Base-by-base conservation (phyloP, 192 early-diverging fungal genomes). In the Entomortierella lignicola region DNA sequence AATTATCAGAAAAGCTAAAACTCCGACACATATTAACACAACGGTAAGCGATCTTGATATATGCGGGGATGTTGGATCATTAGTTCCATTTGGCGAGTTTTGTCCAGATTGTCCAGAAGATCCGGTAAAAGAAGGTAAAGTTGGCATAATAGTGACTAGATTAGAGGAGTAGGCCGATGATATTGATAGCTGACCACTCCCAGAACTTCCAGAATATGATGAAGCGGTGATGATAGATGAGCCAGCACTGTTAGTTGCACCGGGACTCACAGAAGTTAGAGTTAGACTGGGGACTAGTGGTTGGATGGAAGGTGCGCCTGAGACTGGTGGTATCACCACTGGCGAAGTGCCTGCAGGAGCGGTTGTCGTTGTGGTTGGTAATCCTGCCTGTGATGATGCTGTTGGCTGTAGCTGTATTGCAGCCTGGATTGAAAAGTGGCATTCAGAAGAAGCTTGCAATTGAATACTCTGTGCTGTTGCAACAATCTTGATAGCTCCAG, bases 401-500 rank as follows among this genome's bases (percentile, higher is more conserved):
- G 52, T 8, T 12, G 15, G 17, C 1, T 10, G 34, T 8, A 21
- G 37, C 4, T 21, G 21, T 60, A 21, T 6, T 8, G 37, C 34
- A 18, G 23, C 21, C 21, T 70, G 8, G 31, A 77, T 67, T 0
- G 27, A 18, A 23, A 77, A 77, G 37, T 61, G 3, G 12, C 72
- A 77, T 3, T 39, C 34, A 37, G 34, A 37, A 37, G 34, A 37
- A 37, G 4, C 32, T 8, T 53, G 39, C 5, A 17, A 31, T 25
- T 21, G 41, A 20, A 50, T 20, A 25, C 6, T 32, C 4, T 5
- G 10, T 37, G 63, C 50, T 34, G 50, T 6, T 4, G 63, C 63
- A 13, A 27, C 26, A n/a, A 74, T n/a, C 11, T 50, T 34, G 42
- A 74, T 43, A 21, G 72, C 55, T 2, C 59, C 60, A 15, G 17